phyloP scores from a whole-genome alignment of 2,329 filamentous ascomycete species.

The Microsporum ferrugineum region DNA sequence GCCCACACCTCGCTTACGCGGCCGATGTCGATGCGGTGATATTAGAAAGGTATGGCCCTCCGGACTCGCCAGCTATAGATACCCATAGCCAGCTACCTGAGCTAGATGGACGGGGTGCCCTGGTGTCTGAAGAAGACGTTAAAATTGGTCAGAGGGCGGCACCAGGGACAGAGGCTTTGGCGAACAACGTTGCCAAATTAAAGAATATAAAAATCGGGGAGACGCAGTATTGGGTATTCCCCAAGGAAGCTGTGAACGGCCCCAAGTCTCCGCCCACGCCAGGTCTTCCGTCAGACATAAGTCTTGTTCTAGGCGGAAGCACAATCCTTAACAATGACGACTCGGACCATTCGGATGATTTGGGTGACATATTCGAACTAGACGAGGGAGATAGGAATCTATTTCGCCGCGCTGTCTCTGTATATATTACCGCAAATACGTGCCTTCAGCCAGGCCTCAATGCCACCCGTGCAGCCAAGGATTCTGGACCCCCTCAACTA shows the following conservation, averaged over 20 bases:
- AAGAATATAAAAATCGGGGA: slow-evolving; percentile 53
- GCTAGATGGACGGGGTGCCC: slow-evolving; percentile 22
- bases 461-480: slow-evolving; percentile 33
- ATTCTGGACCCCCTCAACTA: slow-evolving; percentile 55
- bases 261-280: slow-evolving; percentile 27
- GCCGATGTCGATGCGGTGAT: slow-evolving; percentile 41
- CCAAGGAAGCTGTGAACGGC: slow-evolving; percentile 43
- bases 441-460: slow-evolving; percentile 62
- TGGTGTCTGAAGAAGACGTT: not conserved
- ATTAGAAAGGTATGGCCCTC: slow-evolving; percentile 38
- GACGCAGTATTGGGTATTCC: slow-evolving; percentile 54
- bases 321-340: slow-evolving; percentile 8
- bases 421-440: slow-evolving; percentile 79
- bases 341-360: slow-evolving; percentile 17
- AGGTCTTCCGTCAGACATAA: slow-evolving; percentile 8
- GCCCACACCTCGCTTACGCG: slow-evolving; percentile 52
- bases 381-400: slow-evolving; percentile 15
- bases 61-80: slow-evolving; percentile 30
- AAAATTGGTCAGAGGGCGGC: slow-evolving; percentile 52
- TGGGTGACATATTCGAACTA: slow-evolving; percentile 11
- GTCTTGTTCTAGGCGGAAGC: not conserved
- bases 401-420: slow-evolving; percentile 31
- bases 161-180: slow-evolving; percentile 39
- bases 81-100: slow-evolving; percentile 6
- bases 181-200: slow-evolving; percentile 53